Evolutionary conservation across 257 asterid species (phyloP).

Genomic region (Cinchona pubescens): DNA sequence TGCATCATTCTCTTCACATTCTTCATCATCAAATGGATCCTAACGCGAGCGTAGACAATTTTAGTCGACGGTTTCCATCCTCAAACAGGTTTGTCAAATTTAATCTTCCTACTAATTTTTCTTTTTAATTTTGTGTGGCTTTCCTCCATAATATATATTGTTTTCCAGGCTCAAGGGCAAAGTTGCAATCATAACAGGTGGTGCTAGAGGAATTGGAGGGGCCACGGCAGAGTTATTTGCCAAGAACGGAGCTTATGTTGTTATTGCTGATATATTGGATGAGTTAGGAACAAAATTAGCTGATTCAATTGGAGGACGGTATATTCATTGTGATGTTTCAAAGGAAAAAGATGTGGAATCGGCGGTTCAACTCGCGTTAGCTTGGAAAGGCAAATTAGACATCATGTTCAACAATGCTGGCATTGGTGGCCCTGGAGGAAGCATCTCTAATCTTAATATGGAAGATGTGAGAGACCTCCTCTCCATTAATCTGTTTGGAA

Average conservation of each 20-base stretch:
- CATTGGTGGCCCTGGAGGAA: slow-evolving; percentile 61
- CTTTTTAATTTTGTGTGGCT: not conserved
- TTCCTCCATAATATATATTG: too few species aligned
- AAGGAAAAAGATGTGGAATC: slow-evolving; percentile 52
- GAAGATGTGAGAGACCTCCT: slow-evolving; percentile 37
- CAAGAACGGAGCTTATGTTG: slow-evolving; percentile 54
- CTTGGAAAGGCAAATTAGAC: slow-evolving; percentile 69
- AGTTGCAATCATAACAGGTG: slow-evolving; percentile 79
- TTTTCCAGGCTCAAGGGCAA: slow-evolving; percentile 46
- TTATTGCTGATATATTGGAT: slow-evolving; percentile 69
- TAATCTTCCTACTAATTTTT: not conserved
- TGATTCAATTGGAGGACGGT: slow-evolving; percentile 43
- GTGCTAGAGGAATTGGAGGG: slow-evolving; percentile 86
- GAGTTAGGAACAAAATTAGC: slow-evolving; percentile 49
- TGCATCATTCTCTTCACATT: not conserved
- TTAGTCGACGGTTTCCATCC: not conserved
- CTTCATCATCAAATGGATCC: slow-evolving; percentile 11
- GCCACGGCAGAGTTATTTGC: slow-evolving; percentile 64
- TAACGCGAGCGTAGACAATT: not conserved
- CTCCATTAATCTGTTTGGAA: slow-evolving; percentile 58
- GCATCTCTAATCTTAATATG: slow-evolving; percentile 64
- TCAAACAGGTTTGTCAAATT: slow-evolving; percentile 20
- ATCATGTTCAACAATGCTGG: slow-evolving; percentile 90
- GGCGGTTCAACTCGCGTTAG: slow-evolving; percentile 40
- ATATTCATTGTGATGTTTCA: slow-evolving; percentile 66